Conservation (phyloP, 2,329 filamentous ascomycete genomes). For the Talaromyces atroroseus region DNA sequence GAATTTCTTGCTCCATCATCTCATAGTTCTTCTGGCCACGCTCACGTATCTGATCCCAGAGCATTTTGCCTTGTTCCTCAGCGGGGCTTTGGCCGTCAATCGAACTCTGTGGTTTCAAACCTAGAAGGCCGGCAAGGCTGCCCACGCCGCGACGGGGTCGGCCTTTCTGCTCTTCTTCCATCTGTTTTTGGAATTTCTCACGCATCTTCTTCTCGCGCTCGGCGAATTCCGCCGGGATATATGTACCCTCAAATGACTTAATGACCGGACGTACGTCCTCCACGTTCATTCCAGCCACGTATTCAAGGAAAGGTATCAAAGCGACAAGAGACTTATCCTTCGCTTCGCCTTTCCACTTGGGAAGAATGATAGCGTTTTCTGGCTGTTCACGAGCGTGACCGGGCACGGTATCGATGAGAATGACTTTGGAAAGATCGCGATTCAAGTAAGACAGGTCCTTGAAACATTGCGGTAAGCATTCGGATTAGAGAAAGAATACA, state of each 20-base stretch:
- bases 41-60: conserved; percentile 90
- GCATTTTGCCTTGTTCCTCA: conserved; percentile 89
- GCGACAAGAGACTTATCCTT: conserved; percentile 81
- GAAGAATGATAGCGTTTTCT: conserved; percentile 89
- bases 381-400: conserved; percentile 81
- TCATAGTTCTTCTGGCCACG: conserved; percentile 87
- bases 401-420: conserved; percentile 84
- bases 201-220: conserved; percentile 79
- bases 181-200: conserved; percentile 74
- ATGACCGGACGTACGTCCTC: conserved; percentile 79
- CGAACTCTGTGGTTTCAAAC: conserved; percentile 64
- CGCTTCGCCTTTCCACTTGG: conserved; percentile 80
- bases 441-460: conserved; percentile 97
- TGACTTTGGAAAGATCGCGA: conserved; percentile 88
- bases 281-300: conserved; percentile 89
- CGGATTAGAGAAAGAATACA: conserved; percentile 15
- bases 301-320: conserved; percentile 94
- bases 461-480: not conserved
- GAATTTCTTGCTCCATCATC: conserved; percentile 81
- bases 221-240: conserved; percentile 87
- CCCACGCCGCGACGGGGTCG: conserved; percentile 57
- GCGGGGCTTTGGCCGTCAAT: conserved; percentile 64
- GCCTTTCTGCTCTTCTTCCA: conserved; percentile 64
- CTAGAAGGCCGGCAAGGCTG: conserved; percentile 65
- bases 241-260: conserved; percentile 80